phyloP scores from a whole-genome alignment of 768 basidiomycete genomes.

The Leccinum boreale region DNA sequence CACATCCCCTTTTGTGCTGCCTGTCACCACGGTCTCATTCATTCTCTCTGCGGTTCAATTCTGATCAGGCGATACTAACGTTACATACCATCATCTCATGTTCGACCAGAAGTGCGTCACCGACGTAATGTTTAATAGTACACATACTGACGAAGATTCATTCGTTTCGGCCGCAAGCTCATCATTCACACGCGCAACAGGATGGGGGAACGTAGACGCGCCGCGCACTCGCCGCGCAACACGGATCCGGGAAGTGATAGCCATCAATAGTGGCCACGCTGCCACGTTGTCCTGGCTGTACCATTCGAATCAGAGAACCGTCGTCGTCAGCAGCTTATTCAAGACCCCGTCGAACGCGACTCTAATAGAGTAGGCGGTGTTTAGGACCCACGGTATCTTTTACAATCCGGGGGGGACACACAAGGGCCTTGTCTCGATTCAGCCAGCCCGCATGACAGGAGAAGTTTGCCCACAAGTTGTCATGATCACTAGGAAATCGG shows the following conservation, averaged over 20 bases:
- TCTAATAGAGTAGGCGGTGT: constrained; percentile 3
- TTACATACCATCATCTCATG: neutral
- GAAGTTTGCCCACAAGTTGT: constrained; percentile 4
- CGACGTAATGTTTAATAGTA: constrained; percentile 9
- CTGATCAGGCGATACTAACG: neutral
- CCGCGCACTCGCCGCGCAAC: constrained; percentile 5
- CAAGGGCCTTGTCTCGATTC: constrained; percentile 2
- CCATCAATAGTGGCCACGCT: constrained; percentile 3
- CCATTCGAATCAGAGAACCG: constrained; percentile 11
- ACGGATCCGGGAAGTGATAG: constrained; percentile 7
- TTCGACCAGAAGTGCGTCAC: constrained; percentile 1
- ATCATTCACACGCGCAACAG: constrained; percentile 15
- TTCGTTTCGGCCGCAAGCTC: neutral
- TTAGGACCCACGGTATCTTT: constrained; percentile 6
- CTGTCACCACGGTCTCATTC: neutral
- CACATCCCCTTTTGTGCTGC: neutral
- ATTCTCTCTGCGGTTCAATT: neutral
- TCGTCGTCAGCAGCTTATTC: neutral
- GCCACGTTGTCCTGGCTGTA: constrained; percentile 10
- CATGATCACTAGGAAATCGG: constrained; percentile 13
- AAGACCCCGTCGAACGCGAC: constrained; percentile 16
- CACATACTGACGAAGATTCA: neutral
- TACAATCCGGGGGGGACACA: neutral
- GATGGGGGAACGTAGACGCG: neutral
- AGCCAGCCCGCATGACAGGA: constrained; percentile 10